Evolutionary conservation across 768 basidiomycete species (phyloP), one percentile per base, ranked within the genome.

Genomic region (Cystobasidium tubakii): DNA sequence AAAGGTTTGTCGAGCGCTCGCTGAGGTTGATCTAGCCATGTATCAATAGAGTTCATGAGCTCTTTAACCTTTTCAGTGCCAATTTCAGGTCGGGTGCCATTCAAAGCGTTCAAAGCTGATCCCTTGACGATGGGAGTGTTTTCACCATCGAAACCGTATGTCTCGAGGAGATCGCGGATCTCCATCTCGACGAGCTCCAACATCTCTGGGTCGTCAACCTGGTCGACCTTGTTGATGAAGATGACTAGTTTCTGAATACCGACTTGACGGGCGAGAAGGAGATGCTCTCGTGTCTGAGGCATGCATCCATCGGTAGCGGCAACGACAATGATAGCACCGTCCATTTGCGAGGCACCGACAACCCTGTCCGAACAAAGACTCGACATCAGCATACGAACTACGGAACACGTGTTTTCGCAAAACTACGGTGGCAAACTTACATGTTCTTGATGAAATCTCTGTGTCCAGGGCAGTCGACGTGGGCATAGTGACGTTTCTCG

Each of bases 181-280:
- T 99, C 96, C 94, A 99, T 98, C 78, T 99, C 96, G 75, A 99
- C 96, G 74, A 99, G 89, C 84, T 96, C 92, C 72, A 98, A 84
- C 93, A 99, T 97, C 85, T 99, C 96, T 4, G 89, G 87, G 85
- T 99, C 96, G 75, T 89, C 87, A 74, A 98, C 90, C 84, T 89
- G 87, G 83, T 99, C 96, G 75, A 99, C 88, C 84, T 99, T 99
- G 89, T 99, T 99, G 83, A 99, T 93, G 85, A 96, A 99, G 77
- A 99, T 96, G 73, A 98, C 92, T 43, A 99, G 87, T 82, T 89
- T 90, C 84, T 94, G 92, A 81, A 99, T 90, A 77, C 96, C 96
- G 76, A 98, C 94, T 84, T 99, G 96, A 80, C 92, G 91, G 78
- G 95, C 95, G 62, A 99, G 88, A 67, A 99, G 89, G 75, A 99